These are phyloP conservation scores for Ceratocystis destructans DNA, from an alignment of 2,329 filamentous ascomycete species.

Conservation along the genomic window DNA sequence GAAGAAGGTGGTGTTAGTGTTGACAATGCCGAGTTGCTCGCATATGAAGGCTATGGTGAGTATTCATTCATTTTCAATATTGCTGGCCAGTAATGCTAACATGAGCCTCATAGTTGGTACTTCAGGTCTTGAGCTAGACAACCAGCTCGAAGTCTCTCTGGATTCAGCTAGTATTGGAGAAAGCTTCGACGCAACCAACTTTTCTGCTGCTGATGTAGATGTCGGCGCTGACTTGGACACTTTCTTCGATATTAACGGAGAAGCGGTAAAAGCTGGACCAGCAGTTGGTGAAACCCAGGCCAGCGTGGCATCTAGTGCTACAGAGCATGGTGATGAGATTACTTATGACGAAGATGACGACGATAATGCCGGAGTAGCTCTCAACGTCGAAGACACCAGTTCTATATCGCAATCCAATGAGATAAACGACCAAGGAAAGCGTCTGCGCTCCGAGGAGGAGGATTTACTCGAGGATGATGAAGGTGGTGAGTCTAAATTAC, in stretches of 20 bases:
- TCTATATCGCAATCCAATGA: slow-evolving; percentile 13
- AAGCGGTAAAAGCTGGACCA: background rate
- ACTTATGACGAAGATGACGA: slow-evolving; percentile 19
- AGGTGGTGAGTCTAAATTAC: slow-evolving; percentile 14
- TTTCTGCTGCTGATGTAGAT: slow-evolving; percentile 10
- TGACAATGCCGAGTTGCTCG: slow-evolving; percentile 12
- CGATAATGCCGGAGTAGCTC: slow-evolving; percentile 13
- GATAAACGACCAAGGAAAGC: slow-evolving; percentile 18
- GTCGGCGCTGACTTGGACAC: slow-evolving; percentile 14
- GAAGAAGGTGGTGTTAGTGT: slow-evolving; percentile 15
- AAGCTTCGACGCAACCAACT: slow-evolving; percentile 13
- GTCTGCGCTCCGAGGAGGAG: slow-evolving; percentile 11
- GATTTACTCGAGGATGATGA: slow-evolving; percentile 6
- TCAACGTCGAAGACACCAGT: slow-evolving; percentile 16
- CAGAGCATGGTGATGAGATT: slow-evolving; percentile 19
- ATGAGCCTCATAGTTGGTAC: slow-evolving; percentile 5
- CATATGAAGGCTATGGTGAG: slow-evolving; percentile 12
- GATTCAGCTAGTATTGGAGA: slow-evolving; percentile 5
- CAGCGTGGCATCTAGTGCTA: slow-evolving; percentile 14
- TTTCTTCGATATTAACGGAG: slow-evolving; percentile 10
- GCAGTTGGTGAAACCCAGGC: background rate
- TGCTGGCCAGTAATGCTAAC: background rate
- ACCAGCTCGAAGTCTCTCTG: slow-evolving; percentile 1
- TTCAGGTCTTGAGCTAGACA: slow-evolving; percentile 11
- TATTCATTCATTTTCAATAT: background rate